Conservation (phyloP, 1,139 yeast genomes). For the Hanseniaspora sp. region DNA sequence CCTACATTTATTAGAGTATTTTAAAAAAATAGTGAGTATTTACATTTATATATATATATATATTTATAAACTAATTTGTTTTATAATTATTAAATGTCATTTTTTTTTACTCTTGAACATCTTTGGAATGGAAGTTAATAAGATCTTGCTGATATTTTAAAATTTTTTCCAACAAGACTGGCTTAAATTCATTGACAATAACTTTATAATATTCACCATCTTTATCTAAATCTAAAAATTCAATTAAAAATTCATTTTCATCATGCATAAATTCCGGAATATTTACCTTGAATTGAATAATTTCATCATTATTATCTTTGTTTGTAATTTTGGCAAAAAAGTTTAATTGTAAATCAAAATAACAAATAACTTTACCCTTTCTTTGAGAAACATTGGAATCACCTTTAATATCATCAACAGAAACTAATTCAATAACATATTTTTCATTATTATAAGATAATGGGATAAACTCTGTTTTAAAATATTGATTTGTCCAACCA, state of each 20-base stretch:
- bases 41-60: background rate
- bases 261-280: slow-evolving; percentile 68
- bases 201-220: slow-evolving; percentile 31
- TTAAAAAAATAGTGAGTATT: background rate
- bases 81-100: background rate
- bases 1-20: slow-evolving; percentile 56
- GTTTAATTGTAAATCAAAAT: slow-evolving; percentile 44
- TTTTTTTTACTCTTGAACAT: slow-evolving; percentile 39
- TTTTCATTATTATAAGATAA: slow-evolving; percentile 31
- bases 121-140: slow-evolving; percentile 48
- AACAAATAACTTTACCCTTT: slow-evolving; percentile 67
- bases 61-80: no score
- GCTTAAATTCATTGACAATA: slow-evolving; percentile 41
- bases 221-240: slow-evolving; percentile 26
- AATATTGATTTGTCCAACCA: slow-evolving; percentile 59
- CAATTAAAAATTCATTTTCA: slow-evolving; percentile 52
- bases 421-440: slow-evolving; percentile 37
- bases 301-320: slow-evolving; percentile 23
- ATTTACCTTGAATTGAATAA: slow-evolving; percentile 35
- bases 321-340: slow-evolving; percentile 33
- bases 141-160: slow-evolving; percentile 51
- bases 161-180: slow-evolving; percentile 40
- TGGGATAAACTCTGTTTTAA: slow-evolving; percentile 35
- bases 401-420: slow-evolving; percentile 33
- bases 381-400: slow-evolving; percentile 76